phyloP scores from a whole-genome alignment of 345 rosid species.

The Citrus trifoliata region DNA sequence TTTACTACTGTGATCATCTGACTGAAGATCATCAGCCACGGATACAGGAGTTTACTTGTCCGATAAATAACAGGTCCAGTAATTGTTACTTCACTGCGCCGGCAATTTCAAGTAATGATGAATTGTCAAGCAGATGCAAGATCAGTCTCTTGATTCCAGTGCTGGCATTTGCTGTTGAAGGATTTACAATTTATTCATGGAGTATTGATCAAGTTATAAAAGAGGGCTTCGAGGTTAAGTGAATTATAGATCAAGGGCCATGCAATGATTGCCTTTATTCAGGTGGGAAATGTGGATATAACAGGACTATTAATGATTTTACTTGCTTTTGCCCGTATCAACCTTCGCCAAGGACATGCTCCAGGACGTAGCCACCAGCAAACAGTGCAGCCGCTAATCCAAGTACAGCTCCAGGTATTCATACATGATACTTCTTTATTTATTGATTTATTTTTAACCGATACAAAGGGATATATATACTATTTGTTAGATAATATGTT shows the following conservation, averaged over 20 bases:
- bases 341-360: neutral
- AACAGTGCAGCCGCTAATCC: too few species aligned
- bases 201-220: neutral
- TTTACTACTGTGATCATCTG: neutral
- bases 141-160: neutral
- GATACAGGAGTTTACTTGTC: neutral
- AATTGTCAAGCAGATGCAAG: neutral
- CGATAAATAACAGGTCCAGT: neutral
- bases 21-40: neutral
- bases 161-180: too few species aligned
- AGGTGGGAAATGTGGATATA: conserved; percentile 27
- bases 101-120: neutral
- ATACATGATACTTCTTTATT: neutral
- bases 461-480: too few species aligned
- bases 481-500: too few species aligned
- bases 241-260: neutral
- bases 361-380: too few species aligned
- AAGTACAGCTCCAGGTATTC: neutral
- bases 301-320: conserved; percentile 1
- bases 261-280: neutral
- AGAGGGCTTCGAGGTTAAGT: neutral
- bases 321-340: conserved; percentile 17
- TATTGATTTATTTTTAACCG: neutral
- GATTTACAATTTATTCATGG: neutral
- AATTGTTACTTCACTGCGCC: neutral